These are phyloP conservation scores for Kondoa subrosea DNA, from an alignment of 768 basidiomycete species.

Conservation along the genomic window DNA sequence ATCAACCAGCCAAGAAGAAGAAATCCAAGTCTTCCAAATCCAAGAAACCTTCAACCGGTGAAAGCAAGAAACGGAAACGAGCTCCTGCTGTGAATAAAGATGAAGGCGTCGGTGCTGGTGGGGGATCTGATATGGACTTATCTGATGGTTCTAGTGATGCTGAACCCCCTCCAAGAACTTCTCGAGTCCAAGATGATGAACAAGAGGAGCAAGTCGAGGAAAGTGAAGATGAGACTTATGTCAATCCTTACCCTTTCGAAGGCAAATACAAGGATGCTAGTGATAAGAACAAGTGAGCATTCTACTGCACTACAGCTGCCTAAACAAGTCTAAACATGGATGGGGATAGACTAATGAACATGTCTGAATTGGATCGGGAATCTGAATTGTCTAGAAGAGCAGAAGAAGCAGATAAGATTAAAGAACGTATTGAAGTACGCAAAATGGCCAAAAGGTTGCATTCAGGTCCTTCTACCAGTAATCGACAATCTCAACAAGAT, in stretches of 20 bases:
- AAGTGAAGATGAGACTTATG: not conserved
- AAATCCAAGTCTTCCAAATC: slow-evolving; percentile 1
- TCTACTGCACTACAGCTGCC: not conserved
- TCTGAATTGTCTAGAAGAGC: slow-evolving; percentile 10
- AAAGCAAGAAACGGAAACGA: not conserved
- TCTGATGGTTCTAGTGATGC: not conserved
- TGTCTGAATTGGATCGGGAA: slow-evolving; percentile 17
- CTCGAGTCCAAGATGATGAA: not conserved
- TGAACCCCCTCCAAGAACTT: slow-evolving; percentile 1
- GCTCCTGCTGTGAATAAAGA: slow-evolving; percentile 15
- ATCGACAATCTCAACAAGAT: not conserved
- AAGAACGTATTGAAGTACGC: slow-evolving; percentile 4
- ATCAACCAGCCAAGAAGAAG: slow-evolving; percentile 12
- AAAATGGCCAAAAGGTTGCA: slow-evolving; percentile 9
- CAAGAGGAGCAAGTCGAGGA: slow-evolving; percentile 2
- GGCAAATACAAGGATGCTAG: slow-evolving; percentile 14
- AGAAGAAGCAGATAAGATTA: slow-evolving; percentile 10
- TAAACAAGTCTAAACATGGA: not conserved
- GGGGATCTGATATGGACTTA: slow-evolving; percentile 6
- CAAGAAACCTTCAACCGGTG: slow-evolving; percentile 7
- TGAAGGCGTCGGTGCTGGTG: not conserved
- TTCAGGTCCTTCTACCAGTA: too few species aligned
- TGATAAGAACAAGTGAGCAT: slow-evolving; percentile 12
- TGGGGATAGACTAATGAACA: slow-evolving; percentile 3
- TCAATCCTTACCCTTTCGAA: slow-evolving; percentile 13